phyloP scores from a whole-genome alignment of 2,329 filamentous ascomycete species.

The Trichophyton benhamiae region DNA sequence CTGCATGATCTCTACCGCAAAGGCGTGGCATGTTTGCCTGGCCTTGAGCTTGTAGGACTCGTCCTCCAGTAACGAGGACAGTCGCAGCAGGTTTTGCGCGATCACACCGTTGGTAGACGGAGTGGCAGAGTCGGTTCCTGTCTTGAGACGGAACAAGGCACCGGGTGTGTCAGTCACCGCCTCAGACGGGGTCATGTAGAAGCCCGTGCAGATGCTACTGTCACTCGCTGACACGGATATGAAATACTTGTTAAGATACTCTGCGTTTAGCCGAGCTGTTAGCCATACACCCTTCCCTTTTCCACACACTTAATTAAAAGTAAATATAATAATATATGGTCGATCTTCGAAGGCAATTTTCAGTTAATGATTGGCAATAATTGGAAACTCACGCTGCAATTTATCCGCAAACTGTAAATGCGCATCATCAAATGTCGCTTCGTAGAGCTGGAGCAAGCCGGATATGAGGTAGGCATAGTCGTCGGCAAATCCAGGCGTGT shows the following conservation, averaged over 20 bases:
- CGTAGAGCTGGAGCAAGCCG: constrained; percentile 72
- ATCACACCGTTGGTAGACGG: constrained; percentile 82
- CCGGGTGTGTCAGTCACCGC: constrained; percentile 48
- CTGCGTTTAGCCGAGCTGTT: constrained; percentile 26
- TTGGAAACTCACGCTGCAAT: constrained; percentile 51
- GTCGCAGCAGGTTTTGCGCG: constrained; percentile 74
- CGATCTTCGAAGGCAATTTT: background rate
- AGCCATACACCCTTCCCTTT: constrained; percentile 1
- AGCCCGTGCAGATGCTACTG: constrained; percentile 28
- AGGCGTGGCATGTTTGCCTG: constrained; percentile 64
- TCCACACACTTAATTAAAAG: too few relatives aligned
- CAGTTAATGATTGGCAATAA: background rate
- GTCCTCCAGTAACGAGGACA: constrained; percentile 58
- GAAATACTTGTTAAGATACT: constrained; percentile 63
- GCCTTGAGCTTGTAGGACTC: constrained; percentile 53
- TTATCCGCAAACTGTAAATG: constrained; percentile 71
- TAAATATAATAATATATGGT: background rate
- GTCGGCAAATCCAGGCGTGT: constrained; percentile 68
- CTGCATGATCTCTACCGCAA: constrained; percentile 82
- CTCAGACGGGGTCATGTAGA: constrained; percentile 31
- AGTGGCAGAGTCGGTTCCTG: constrained; percentile 85
- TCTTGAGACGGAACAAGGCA: constrained; percentile 71
- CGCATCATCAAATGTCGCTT: constrained; percentile 62
- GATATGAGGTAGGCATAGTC: constrained; percentile 86
- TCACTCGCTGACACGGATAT: constrained; percentile 47